Evolutionary conservation across 768 basidiomycete genomes (phyloP).

Genomic region (Amylocystis lapponica): DNA sequence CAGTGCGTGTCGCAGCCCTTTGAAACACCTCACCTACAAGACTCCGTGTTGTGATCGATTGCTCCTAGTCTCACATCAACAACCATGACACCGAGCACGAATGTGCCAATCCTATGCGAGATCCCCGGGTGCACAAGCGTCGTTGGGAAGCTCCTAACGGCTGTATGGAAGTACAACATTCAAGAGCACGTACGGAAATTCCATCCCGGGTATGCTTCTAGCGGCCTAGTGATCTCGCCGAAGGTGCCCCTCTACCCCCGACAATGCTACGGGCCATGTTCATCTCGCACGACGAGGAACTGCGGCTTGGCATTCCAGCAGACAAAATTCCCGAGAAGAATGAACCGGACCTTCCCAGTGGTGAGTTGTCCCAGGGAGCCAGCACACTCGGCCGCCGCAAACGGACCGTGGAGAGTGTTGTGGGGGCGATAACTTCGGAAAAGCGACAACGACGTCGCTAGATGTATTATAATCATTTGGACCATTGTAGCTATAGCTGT

Average conservation of each 20-base stretch:
- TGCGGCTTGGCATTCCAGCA: constrained; percentile 2
- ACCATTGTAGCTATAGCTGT: too few species aligned
- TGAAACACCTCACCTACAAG: too few species aligned
- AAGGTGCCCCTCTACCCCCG: background rate
- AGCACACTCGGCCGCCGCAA: too few species aligned
- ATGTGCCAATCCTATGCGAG: constrained; percentile 21
- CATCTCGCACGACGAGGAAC: constrained; percentile 6
- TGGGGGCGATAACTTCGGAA: too few species aligned
- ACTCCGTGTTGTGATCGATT: too few species aligned
- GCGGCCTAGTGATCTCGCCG: background rate
- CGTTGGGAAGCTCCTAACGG: background rate
- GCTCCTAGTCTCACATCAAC: constrained; percentile 10
- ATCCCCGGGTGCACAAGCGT: constrained; percentile 8
- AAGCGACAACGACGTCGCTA: too few species aligned
- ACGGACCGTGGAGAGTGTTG: too few species aligned
- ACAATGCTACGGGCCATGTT: background rate
- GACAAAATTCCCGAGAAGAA: constrained; percentile 3
- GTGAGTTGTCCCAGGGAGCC: too few species aligned
- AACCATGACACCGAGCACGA: constrained; percentile 20
- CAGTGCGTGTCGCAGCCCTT: too few species aligned
- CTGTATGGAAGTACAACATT: constrained; percentile 29
- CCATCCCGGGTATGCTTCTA: constrained; percentile 16
- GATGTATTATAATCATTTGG: too few species aligned
- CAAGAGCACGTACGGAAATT: constrained; percentile 15
- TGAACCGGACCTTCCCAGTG: too few species aligned